Base-by-base conservation (phyloP, 768 basidiomycete genomes). In the Lactarius quietus region DNA sequence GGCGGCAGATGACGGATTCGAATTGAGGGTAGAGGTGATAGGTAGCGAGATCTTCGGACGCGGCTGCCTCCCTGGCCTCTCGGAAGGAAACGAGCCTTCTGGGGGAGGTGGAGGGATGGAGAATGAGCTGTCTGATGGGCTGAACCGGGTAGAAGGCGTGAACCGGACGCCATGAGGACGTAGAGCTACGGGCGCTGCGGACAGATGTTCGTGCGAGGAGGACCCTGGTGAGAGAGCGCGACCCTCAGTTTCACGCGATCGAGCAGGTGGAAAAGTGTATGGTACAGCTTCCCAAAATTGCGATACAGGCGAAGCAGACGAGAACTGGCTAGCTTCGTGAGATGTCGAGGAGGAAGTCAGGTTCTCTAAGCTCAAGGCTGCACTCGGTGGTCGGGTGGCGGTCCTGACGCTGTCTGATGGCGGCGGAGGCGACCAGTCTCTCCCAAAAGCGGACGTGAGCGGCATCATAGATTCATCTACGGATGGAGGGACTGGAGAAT, bases 101-200 rank as follows among this genome's bases (percentile, higher is more conserved):
- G 41, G 20, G 28, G 59, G 41, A 31, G 59, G 39, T 9, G 45
- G 43, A 35, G 52, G 51, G 20, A 55, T 39, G 41, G 59, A 31
- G 17, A 62, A 53, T 15, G 18, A 53, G 39, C 9, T 23, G 15
- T 61, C 59, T 26, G 66, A 53, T 3, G 62, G 54, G 28, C 53
- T 56, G 28, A 68, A 60, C 3, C 53, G 67, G 6, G 57, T 60
- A n/a, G 67, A 68, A 35, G 67, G 63, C 8, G 65, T 56, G 57
- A 68, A 69, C 43, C 69, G 67, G 31, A 68, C 60, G 10, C 52
- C 57, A 5, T 62, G 33, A 5, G 23, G 33, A 28, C 51, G 61
- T n/a, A 20, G 26, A 38, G 43, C 45, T 43, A 29, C 57, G 12
- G 61, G 36, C 15, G 61, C 60, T 4, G 23, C 18, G 8, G 57